These are phyloP conservation scores for Aegilops umbellulata DNA, from an alignment of 176 grass and related monocot species.

Conservation along the genomic window DNA sequence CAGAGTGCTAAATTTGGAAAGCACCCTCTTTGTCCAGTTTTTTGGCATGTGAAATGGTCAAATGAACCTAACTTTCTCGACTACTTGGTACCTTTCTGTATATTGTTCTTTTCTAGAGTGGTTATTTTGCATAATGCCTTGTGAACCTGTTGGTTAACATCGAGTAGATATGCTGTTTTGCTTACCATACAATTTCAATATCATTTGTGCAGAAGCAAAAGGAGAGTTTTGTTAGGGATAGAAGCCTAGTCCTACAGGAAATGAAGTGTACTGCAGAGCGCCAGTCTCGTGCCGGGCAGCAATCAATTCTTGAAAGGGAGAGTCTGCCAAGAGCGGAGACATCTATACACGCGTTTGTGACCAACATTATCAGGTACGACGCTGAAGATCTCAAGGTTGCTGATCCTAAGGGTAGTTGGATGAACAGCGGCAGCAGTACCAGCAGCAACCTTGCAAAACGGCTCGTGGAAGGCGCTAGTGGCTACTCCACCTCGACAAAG, in stretches of 20 bases:
- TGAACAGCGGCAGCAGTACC: neutral
- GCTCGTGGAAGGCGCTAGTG: conserved; percentile 15
- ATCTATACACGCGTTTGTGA: conserved; percentile 56
- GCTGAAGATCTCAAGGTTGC: conserved; percentile 23
- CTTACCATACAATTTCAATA: conserved; percentile 13
- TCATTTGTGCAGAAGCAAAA: conserved; percentile 58
- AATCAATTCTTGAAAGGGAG: conserved; percentile 60
- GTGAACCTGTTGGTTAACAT: conserved; percentile 9
- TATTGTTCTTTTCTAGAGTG: neutral
- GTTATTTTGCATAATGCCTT: neutral
- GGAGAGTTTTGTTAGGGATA: conserved; percentile 53
- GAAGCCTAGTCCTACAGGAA: conserved; percentile 42
- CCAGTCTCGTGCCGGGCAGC: conserved; percentile 47
- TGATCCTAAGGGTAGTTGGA: neutral
- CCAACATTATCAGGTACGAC: conserved; percentile 52
- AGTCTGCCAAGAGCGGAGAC: conserved; percentile 52
- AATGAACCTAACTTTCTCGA: neutral
- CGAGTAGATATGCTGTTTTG: neutral
- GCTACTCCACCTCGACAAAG: conserved; percentile 10
- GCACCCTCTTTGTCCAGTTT: too few species aligned
- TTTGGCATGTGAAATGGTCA: too few species aligned
- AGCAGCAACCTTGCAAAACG: conserved; percentile 28
- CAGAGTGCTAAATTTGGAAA: too few species aligned
- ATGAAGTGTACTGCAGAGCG: conserved; percentile 47
- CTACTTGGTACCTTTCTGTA: neutral